phyloP scores from a whole-genome alignment of 352 stramenopile species.

The Achlya hypogyna region DNA sequence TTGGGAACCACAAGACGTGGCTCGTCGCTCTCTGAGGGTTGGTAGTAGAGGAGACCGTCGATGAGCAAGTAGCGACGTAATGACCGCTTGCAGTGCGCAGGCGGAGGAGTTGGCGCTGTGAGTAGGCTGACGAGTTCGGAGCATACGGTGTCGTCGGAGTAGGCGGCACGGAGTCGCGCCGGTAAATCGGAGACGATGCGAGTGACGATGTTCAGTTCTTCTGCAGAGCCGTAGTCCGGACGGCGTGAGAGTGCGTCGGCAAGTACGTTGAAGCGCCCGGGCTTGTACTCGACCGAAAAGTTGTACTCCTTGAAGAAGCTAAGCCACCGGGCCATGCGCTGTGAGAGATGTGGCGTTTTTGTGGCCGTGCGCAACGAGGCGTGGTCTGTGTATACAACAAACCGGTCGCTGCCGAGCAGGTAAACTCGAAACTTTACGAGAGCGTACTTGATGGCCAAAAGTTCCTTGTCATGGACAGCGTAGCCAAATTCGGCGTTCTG shows the following conservation, averaged over 20 bases:
- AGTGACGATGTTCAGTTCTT: too few species aligned
- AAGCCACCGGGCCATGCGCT: slow-evolving; percentile 25
- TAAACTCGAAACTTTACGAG: slow-evolving; percentile 29
- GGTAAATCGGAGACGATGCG: too few species aligned
- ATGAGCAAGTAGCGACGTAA: too few species aligned
- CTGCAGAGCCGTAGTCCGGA: too few species aligned
- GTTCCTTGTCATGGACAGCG: slow-evolving; percentile 23
- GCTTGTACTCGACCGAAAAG: slow-evolving; percentile 25
- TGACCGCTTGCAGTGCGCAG: too few species aligned
- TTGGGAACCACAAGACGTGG: too few species aligned
- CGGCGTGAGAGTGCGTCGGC: slow-evolving; percentile 28
- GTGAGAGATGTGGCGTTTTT: slow-evolving; percentile 13
- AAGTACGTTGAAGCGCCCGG: slow-evolving; percentile 22
- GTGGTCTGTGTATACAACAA: slow-evolving; percentile 27
- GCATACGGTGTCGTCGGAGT: too few species aligned
- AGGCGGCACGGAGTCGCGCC: too few species aligned
- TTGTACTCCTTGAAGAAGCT: slow-evolving; percentile 28
- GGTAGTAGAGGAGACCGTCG: too few species aligned
- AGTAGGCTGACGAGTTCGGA: too few species aligned
- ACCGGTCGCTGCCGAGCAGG: slow-evolving; percentile 21
- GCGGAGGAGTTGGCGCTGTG: too few species aligned
- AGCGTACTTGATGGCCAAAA: slow-evolving; percentile 24
- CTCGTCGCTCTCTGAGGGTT: too few species aligned
- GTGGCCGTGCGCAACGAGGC: slow-evolving; percentile 16
- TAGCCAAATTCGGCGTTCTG: slow-evolving; percentile 25